Percentiles rank a stretch among this genome's conserved stretches.
These are phyloP conservation scores for Sutorius australiensis DNA, from an alignment of 768 basidiomycete genomes.

Conservation along the genomic window DNA sequence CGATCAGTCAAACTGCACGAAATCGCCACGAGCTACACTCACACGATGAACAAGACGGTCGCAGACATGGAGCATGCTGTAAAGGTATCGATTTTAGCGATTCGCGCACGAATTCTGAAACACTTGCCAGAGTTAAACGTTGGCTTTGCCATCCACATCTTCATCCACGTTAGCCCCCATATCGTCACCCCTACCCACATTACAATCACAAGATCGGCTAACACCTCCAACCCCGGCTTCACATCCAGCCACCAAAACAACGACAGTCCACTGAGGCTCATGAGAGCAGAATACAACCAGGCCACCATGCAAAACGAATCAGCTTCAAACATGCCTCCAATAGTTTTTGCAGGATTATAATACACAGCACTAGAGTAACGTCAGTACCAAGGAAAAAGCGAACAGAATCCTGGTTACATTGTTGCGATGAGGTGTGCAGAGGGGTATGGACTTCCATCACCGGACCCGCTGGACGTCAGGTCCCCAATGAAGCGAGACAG, in stretches of 20 bases:
- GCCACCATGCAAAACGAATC: constrained; percentile 74
- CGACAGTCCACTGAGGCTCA: constrained; percentile 72
- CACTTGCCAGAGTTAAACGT: constrained; percentile 80
- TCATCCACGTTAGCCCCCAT: constrained; percentile 83
- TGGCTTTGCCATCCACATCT: constrained; percentile 86
- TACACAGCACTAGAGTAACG: constrained; percentile 61
- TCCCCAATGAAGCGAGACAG: constrained; percentile 69
- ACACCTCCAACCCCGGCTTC: constrained; percentile 63
- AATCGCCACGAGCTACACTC: constrained; percentile 13
- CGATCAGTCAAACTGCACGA: background rate
- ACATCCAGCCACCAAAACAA: constrained; percentile 79
- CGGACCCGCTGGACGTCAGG: constrained; percentile 48
- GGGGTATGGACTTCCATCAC: constrained; percentile 54
- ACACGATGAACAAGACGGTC: constrained; percentile 84
- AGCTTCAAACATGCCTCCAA: constrained; percentile 91
- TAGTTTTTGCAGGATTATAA: constrained; percentile 90
- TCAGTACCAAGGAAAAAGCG: constrained; percentile 2
- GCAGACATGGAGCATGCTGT: constrained; percentile 81
- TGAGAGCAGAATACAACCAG: constrained; percentile 63
- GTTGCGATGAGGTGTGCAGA: constrained; percentile 93
- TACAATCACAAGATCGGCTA: constrained; percentile 72
- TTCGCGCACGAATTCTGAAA: background rate
- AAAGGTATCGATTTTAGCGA: background rate
- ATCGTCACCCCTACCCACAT: constrained; percentile 83
- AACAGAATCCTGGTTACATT: constrained; percentile 43